Evolutionary conservation across 495 filamentous ascomycete genomes (phyloP).

Genomic region (Usnea hakonensis): DNA sequence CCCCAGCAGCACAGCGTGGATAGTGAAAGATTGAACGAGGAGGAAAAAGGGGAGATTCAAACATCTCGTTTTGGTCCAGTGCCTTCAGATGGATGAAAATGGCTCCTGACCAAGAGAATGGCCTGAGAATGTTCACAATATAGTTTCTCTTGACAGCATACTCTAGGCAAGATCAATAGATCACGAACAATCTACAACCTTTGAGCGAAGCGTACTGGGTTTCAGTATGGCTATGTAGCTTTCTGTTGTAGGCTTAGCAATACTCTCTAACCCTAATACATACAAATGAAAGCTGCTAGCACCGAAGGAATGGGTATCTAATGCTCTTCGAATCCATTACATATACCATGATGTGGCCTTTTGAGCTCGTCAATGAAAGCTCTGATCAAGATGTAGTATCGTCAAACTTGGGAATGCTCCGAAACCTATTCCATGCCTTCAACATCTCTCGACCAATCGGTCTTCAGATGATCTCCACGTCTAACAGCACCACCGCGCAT

Average conservation of each 20-base stretch:
- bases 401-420: background rate
- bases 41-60: background rate
- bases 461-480: background rate
- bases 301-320: constrained; percentile 6
- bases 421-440: background rate
- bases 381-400: background rate
- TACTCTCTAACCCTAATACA: background rate
- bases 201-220: background rate
- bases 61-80: background rate
- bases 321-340: background rate
- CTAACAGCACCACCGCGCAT: background rate
- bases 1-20: background rate
- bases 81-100: background rate
- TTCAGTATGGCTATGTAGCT: background rate
- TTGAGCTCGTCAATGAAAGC: background rate
- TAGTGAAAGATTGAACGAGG: background rate
- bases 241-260: constrained; percentile 2
- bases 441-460: background rate
- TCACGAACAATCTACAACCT: background rate
- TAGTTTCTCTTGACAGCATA: background rate
- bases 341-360: background rate
- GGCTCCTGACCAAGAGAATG: background rate
- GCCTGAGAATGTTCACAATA: background rate
- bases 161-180: background rate
- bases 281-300: background rate